Conservation (phyloP, 352 stramenopile genomes). For the Phytophthora sojae region DNA sequence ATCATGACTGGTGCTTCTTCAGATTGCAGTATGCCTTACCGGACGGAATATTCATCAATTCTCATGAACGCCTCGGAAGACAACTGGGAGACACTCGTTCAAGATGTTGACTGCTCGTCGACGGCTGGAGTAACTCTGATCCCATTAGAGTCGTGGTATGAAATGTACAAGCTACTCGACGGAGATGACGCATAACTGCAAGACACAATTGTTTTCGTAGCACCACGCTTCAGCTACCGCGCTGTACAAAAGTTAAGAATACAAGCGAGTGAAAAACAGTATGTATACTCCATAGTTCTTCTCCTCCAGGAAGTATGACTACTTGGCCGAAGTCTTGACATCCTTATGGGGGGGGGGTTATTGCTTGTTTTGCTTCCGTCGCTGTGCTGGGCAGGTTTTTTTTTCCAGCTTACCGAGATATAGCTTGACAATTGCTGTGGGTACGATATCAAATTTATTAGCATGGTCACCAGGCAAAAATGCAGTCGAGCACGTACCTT, state of each 20-base stretch:
- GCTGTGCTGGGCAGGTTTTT: background rate
- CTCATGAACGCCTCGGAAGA: background rate
- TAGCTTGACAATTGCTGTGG: conserved; percentile 5
- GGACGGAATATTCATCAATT: background rate
- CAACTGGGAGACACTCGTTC: background rate
- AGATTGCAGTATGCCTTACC: background rate
- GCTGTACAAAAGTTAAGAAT: no score
- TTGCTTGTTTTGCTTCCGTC: background rate
- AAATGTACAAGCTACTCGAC: no score
- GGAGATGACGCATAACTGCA: no score
- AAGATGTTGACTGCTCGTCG: background rate
- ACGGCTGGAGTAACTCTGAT: background rate
- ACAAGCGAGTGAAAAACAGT: background rate
- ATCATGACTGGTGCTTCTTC: background rate
- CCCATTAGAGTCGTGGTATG: background rate
- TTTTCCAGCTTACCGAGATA: background rate
- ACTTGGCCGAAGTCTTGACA: background rate
- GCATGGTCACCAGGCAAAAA: background rate
- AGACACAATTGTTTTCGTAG: no score
- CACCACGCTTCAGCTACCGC: no score
- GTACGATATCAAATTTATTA: background rate
- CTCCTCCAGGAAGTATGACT: background rate
- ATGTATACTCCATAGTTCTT: background rate
- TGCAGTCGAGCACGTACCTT: conserved; percentile 11
- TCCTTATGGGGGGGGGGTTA: no score